Base-by-base conservation (phyloP, 2,329 filamentous ascomycete genomes). In the Dryadomyces quercus-mongolicae region DNA sequence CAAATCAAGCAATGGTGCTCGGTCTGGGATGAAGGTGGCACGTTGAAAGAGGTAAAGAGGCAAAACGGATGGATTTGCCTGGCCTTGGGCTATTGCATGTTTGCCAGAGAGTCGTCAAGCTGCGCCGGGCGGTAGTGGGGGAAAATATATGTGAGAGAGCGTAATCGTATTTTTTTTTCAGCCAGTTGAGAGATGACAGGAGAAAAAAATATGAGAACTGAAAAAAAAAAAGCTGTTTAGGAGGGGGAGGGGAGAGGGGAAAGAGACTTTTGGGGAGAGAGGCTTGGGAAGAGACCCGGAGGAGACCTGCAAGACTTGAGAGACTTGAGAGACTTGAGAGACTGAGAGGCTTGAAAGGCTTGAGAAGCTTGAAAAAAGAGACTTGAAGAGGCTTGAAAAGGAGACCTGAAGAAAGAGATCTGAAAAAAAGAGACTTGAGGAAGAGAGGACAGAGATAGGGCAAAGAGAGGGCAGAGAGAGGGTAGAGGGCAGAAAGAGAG, bases 41-140 rank as follows among this genome's bases (percentile, higher is more conserved):
- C 36, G 6, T 40, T 5, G 36, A 9, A 31, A 31, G 4, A 21
- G 20, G 18, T 6, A 46, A 25, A 31, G 46, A 34, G 34, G 48
- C 34, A 34, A 48, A n/a, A 22, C n/a, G 20, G 18, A 36, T 22
- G 34, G 6, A 40, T 40, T 40, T 40, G 34, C 36, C 36, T 6
- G 20, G 46, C 16, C 47, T 49, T 36, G 48, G 36, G 36, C 36
- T 50, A 50, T 50, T 50, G 48, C 48, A 50, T 50, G 36, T 40
- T 15, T 50, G 36, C 10, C 4, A 42, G 31, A 36, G 47, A 25
- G 42, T 22, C 21, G 48, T 13, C 13, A 22, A 22, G 34, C 34
- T 16, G 20, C 18, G 36, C 48, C 15, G 8, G 34, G 34, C 36
- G 48, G 48, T n/a, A 40, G 15, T 42, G 36, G 48, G 13, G 47